Conservation (phyloP, 352 stramenopile species). For the Phytophthora niederhauseri region DNA sequence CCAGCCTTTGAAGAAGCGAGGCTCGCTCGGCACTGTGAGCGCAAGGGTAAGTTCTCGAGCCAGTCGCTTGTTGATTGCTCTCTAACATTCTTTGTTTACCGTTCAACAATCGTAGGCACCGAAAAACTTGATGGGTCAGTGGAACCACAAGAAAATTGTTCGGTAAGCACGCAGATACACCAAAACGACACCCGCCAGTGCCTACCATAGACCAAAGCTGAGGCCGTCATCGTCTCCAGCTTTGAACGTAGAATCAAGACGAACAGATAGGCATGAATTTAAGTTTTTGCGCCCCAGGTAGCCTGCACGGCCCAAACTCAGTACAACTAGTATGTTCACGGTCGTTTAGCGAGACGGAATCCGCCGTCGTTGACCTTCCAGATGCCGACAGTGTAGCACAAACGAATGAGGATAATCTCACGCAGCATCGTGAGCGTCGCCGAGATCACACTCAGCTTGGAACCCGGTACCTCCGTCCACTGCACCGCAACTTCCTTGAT, state of each 20-base stretch:
- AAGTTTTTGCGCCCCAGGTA: conserved; percentile 16
- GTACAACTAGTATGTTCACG: conserved; percentile 29
- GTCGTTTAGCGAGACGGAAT: conserved; percentile 57
- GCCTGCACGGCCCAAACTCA: conserved; percentile 3
- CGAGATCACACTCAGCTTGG: conserved; percentile 89
- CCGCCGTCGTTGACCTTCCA: conserved; percentile 81
- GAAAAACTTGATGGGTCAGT: conserved; percentile 9
- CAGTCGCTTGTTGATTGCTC: background rate
- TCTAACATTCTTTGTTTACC: background rate
- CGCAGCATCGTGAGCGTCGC: conserved; percentile 93
- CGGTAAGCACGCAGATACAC: background rate
- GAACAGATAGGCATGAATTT: conserved; percentile 24
- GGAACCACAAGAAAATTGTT: conserved; percentile 11
- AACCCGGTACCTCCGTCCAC: conserved; percentile 92
- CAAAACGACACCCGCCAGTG: background rate
- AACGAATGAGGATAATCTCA: conserved; percentile 90
- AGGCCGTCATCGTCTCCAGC: background rate
- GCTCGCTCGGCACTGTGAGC: conserved; percentile 30
- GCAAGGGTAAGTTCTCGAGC: conserved; percentile 24
- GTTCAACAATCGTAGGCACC: no score
- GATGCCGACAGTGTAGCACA: conserved; percentile 92
- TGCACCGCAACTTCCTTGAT: conserved; percentile 92
- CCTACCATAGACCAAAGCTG: background rate
- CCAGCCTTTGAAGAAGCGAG: conserved; percentile 16
- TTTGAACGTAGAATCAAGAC: conserved; percentile 4